Percentiles rank a stretch among this genome's conserved stretches.
These are phyloP conservation scores for Alternaria ethzedia DNA, from an alignment of 2,329 filamentous ascomycete genomes.

Conservation along the genomic window DNA sequence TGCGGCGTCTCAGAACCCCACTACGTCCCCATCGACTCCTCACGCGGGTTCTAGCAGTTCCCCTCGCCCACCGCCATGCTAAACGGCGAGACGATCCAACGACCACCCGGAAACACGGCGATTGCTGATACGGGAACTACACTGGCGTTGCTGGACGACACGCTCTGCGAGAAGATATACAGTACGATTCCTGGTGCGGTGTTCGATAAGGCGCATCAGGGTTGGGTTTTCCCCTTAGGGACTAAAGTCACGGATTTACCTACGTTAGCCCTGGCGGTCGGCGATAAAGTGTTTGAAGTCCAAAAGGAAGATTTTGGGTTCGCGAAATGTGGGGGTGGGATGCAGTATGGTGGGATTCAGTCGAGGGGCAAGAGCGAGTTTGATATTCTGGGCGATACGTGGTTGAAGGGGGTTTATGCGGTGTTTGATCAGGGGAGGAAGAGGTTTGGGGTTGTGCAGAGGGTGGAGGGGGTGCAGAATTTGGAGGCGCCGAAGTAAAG, in stretches of 20 bases:
- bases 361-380: slow-evolving; percentile 54
- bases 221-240: slow-evolving; percentile 67
- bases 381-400: slow-evolving; percentile 69
- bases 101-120: slow-evolving; percentile 63
- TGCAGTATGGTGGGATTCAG: slow-evolving; percentile 71
- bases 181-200: slow-evolving; percentile 65
- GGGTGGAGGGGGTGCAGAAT: slow-evolving; percentile 44
- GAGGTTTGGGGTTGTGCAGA: slow-evolving; percentile 66
- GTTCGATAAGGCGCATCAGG: slow-evolving; percentile 61
- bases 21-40: slow-evolving; percentile 68
- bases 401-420: slow-evolving; percentile 70
- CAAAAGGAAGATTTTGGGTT: slow-evolving; percentile 66
- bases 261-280: slow-evolving; percentile 67
- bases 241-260: slow-evolving; percentile 63
- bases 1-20: slow-evolving; percentile 62
- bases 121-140: slow-evolving; percentile 77
- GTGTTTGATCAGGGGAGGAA: slow-evolving; percentile 69
- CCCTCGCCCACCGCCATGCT: slow-evolving; percentile 63
- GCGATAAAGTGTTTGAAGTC: slow-evolving; percentile 64
- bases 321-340: slow-evolving; percentile 60
- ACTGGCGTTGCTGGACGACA: slow-evolving; percentile 68
- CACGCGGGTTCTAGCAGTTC: slow-evolving; percentile 73
- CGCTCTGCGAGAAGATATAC: slow-evolving; percentile 68
- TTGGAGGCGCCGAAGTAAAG: slow-evolving; percentile 10
- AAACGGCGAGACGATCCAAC: slow-evolving; percentile 60